Base-by-base conservation (phyloP, 2,329 filamentous ascomycete genomes). In the Chalaropsis thielavioides region DNA sequence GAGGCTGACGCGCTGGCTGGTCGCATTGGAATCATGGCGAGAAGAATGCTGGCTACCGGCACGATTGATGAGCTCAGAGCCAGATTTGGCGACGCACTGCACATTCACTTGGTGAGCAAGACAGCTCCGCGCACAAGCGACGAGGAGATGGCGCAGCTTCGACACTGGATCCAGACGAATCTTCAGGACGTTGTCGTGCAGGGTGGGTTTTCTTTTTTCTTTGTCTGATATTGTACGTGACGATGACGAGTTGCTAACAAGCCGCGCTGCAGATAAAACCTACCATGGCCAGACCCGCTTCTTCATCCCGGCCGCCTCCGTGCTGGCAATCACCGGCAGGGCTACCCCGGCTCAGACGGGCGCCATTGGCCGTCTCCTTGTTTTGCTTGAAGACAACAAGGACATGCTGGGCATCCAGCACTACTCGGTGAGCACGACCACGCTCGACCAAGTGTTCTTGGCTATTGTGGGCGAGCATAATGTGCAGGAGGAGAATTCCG, bases 271-370 rank as follows among this genome's bases (percentile, higher is more conserved):
- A 67, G 79, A 82, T 56, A 85, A 87, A 74, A 88, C 82, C 51
- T 95, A 87, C 74, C 90, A 95, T 71, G 91, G 92, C 0, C 91
- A 96, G 73, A 78, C 95, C 70, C 81, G 90, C n/a, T 96, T 96
- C 74, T 87, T 84, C 15, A 83, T 95, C 0, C 85, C 87, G 11
- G 81, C 79, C 5, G 72, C 71, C 51, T 75, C 76, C 54, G 72
- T 79, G 2, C 22, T 43, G 8, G 40, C 35, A 24, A 11, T 15
- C 31, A 59, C 61, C 2, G 2, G n/a, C n/a, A 27, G 54, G 1
- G 15, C 54, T 27, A n/a, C 1, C 4, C 27, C 7, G 4, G 27
- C 0, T 11, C 54, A 35, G 17, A 22, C 54, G 5, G 80, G 78
- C 67, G 82, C 84, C 13, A 85, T 92, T 24, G 85, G 88, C 0